Base-by-base conservation (phyloP, 805 yeast species). In the Grigorovia transvaalensis region DNA sequence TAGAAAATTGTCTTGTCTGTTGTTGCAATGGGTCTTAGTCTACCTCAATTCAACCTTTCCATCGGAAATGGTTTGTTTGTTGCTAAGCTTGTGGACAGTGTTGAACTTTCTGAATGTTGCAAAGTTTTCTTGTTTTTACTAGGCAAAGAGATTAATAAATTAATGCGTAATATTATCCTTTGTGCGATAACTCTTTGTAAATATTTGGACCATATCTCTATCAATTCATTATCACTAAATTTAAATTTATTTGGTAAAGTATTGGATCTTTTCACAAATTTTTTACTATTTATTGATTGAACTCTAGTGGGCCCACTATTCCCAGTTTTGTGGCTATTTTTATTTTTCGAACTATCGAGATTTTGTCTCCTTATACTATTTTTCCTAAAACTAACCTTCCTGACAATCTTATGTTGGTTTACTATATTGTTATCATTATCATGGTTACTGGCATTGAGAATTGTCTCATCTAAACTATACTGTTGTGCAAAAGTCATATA, bases 121-220 rank as follows among this genome's bases (percentile, higher is more conserved):
- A 17, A 18, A 19, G 13, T 18, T 18, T 18, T 4, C 12, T 19
- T 42, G 9, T 15, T 19, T 9, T 42, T 42, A 6, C 8, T 17
- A 17, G 44, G 44, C 23, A 42, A 7, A 12, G 42, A 38, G 23
- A 38, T 46, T 13, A 46, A 11, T 20, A 46, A 29, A 5, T 41
- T 46, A 11, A 46, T n/a, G 52, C 74, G 59, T 58, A 71, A 58
- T 18, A 59, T 55, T 15, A 68, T 62, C 50, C 74, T 57, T 45
- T 62, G 64, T 0, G 61, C 57, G n/a, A 71, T 56, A n/a, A 67
- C 66, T 12, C 62, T 50, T 46, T 58, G 56, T 38, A 70, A 49
- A 50, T 71, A 71, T 46, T 64, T 48, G 45, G 58, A 63, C 74
- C 74, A 71, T 1, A 71, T 40, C 0, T 56, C 54, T 5, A 45